Evolutionary conservation across 169 alveolate species (phyloP).

Genomic region (Besnoitia besnoiti): DNA sequence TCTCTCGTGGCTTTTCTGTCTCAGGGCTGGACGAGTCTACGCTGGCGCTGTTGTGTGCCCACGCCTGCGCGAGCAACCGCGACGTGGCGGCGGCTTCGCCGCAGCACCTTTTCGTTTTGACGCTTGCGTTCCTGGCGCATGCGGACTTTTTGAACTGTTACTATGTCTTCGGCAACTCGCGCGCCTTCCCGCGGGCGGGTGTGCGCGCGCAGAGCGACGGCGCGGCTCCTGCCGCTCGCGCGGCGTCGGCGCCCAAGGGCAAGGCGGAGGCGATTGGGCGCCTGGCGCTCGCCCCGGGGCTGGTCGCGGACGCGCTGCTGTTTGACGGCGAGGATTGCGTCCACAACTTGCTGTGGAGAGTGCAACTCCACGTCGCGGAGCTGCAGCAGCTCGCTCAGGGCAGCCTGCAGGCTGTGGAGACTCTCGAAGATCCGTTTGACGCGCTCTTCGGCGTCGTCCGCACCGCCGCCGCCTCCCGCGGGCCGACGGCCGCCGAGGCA

Average conservation of each 20-base stretch:
- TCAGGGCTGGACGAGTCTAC: slow-evolving; percentile 44
- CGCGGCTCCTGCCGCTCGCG: neutral
- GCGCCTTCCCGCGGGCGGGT: neutral
- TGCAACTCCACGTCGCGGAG: slow-evolving; percentile 63
- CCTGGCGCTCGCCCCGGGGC: slow-evolving; percentile 32
- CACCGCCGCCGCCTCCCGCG: neutral
- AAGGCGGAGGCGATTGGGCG: neutral
- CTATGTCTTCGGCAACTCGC: slow-evolving; percentile 52
- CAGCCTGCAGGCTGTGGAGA: slow-evolving; percentile 56
- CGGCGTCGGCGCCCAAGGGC: neutral
- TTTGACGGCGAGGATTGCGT: slow-evolving; percentile 50
- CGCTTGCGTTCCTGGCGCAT: slow-evolving; percentile 42
- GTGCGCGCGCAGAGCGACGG: slow-evolving; percentile 36
- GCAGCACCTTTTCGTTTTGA: slow-evolving; percentile 53
- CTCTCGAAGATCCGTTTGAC: slow-evolving; percentile 52
- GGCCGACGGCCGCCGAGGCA: neutral
- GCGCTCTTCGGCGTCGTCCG: slow-evolving; percentile 45
- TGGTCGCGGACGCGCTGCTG: slow-evolving; percentile 56
- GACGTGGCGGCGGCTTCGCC: slow-evolving; percentile 45
- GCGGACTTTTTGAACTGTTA: slow-evolving; percentile 42
- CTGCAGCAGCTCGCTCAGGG: slow-evolving; percentile 66
- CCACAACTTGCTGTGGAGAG: slow-evolving; percentile 60
- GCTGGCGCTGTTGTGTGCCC: slow-evolving; percentile 55
- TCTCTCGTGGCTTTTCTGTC: neutral
- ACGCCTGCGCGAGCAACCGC: slow-evolving; percentile 44